Conservation (phyloP, 257 asterid genomes). For the Nicotiana attenuata region DNA sequence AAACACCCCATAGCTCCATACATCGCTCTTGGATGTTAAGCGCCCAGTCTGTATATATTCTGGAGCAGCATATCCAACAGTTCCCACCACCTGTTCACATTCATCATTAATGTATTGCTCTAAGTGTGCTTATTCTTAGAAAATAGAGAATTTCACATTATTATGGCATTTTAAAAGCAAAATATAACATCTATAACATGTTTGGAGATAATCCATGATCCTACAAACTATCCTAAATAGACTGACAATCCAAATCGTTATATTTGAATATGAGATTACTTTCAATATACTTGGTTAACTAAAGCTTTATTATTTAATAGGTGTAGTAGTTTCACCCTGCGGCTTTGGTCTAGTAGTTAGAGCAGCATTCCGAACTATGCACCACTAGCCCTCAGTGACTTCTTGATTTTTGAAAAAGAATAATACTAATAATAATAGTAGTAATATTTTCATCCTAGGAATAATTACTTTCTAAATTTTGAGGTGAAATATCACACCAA, state of each 20-base stretch:
- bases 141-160: neutral
- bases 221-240: neutral
- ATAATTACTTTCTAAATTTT: too few relatives aligned
- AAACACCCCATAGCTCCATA: constrained; percentile 93
- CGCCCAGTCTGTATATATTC: constrained; percentile 92
- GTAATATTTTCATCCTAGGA: neutral
- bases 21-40: constrained; percentile 79
- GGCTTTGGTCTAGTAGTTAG: too few relatives aligned
- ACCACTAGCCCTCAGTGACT: too few relatives aligned
- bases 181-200: neutral
- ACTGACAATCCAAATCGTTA: neutral
- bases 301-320: too few relatives aligned
- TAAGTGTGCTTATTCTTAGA: neutral
- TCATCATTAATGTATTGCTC: neutral
- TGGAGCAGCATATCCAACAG: constrained; percentile 94
- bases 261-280: neutral
- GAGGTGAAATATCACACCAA: neutral
- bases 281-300: neutral
- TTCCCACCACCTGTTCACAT: constrained; percentile 67
- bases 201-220: neutral
- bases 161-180: neutral
- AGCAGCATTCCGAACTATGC: too few relatives aligned
- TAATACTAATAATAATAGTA: too few relatives aligned
- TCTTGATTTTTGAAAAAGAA: too few relatives aligned
- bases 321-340: too few relatives aligned